Percentiles rank a stretch among this genome's conserved stretches.
phyloP scores from a whole-genome alignment of 1,284 basidiomycete genomes.

The Pseudozyma hubeiensis region DNA sequence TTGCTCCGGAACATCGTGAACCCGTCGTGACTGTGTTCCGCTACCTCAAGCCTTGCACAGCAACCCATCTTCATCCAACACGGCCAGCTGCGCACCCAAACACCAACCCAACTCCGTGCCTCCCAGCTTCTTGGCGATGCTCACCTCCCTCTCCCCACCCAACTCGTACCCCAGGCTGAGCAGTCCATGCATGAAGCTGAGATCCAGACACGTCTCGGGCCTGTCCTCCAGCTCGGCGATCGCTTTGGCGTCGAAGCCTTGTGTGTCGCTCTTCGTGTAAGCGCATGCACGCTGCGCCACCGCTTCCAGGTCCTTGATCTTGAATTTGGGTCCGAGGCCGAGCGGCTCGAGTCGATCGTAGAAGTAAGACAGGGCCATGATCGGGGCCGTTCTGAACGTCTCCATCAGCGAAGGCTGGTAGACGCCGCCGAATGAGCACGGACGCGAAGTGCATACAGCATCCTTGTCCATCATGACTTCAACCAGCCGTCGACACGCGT shows the following conservation, averaged over 20 bases:
- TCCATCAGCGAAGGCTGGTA: constrained; percentile 95
- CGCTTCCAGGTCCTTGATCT: constrained; percentile 49
- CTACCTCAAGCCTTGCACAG: constrained; percentile 43
- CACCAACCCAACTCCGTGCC: constrained; percentile 97
- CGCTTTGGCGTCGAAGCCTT: constrained; percentile 70
- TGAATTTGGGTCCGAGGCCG: constrained; percentile 71
- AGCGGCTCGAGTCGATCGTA: constrained; percentile 92
- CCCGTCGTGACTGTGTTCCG: too few relatives aligned
- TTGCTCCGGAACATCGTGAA: background rate
- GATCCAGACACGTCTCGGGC: constrained; percentile 93
- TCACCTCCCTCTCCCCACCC: constrained; percentile 74
- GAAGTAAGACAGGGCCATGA: constrained; percentile 81
- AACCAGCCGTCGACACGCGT: constrained; percentile 84
- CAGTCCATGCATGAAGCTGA: constrained; percentile 93
- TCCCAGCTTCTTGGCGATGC: constrained; percentile 79
- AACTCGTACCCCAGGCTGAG: constrained; percentile 75
- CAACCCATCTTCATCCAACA: constrained; percentile 57
- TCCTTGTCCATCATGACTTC: constrained; percentile 96
- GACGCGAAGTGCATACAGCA: constrained; percentile 79
- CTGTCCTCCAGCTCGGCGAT: constrained; percentile 82
- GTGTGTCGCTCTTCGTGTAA: constrained; percentile 25
- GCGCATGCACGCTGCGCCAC: constrained; percentile 62
- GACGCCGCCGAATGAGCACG: constrained; percentile 97
- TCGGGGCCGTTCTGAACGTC: constrained; percentile 76
- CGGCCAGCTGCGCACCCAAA: constrained; percentile 76